Evolutionary conservation across 1,284 basidiomycete genomes (phyloP), one percentile per base, ranked within the genome.

Genomic region (Trichosporon coremiiforme): DNA sequence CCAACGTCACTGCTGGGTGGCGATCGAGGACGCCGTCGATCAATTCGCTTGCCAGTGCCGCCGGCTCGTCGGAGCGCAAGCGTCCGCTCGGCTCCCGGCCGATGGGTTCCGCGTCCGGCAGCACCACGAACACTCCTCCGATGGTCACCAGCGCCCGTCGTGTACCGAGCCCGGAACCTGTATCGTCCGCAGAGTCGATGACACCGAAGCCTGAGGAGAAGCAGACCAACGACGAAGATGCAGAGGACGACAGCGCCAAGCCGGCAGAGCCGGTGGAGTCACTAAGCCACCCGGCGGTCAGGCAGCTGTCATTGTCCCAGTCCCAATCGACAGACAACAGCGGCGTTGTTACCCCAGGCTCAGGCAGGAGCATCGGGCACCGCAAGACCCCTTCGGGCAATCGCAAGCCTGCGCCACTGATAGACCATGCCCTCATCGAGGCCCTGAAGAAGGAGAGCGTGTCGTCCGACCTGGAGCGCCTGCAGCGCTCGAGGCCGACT

Each of bases 371-470:
- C 57, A 29, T 36, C 41, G 62, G 57, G 7, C 68, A 60, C 41
- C 62, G 50, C 64, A 66, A 64, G 35, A 63, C 35, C 22, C 50
- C 33, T 12, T 53, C 66, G 4, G 35, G 55, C 22, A 62, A 38
- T 9, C 65, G 68, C 33, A 70, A 70, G 50, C 68, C 68, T 0
- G 65, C 66, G 60, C 68, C 68, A 3, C 47, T 25, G 4, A 55
- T 70, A 13, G 68, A 70, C 45, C 22, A 50, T 2, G 60, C 31
- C 25, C 38, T 70, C 17, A 60, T 70, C 9, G 60, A 60, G 57
- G 38, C 64, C 3, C 57, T 60, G 29, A 33, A 60, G 57, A 31
- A 60, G 57, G 57, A 60, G 57, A 60, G 57, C 57, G 57, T 33
- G 57, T 60, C 57, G 29, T 33, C 29, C 12, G 57, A 60, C n/a